phyloP scores from a whole-genome alignment of 2,329 filamentous ascomycete species.

The Orbilia javanica region DNA sequence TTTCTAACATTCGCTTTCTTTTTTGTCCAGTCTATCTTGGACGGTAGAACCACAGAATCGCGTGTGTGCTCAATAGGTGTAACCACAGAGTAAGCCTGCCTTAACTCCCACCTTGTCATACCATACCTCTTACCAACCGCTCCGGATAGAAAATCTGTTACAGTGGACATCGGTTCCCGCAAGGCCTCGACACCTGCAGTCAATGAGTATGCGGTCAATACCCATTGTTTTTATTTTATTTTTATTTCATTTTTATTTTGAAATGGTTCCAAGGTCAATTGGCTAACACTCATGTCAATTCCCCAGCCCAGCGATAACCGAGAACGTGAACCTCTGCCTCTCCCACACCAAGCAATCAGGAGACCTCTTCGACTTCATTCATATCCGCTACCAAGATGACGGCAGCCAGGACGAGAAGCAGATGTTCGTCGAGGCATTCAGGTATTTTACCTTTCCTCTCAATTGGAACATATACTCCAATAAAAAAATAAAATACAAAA shows the following conservation, averaged over 20 bases:
- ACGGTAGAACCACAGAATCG: slow-evolving; percentile 54
- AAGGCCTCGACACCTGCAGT: slow-evolving; percentile 37
- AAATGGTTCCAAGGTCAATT: slow-evolving; percentile 13
- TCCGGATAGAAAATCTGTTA: slow-evolving; percentile 47
- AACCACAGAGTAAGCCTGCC: slow-evolving; percentile 50
- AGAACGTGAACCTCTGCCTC: slow-evolving; percentile 59
- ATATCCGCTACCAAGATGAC: slow-evolving; percentile 62
- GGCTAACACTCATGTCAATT: slow-evolving; percentile 36
- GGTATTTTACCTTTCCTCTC: slow-evolving; percentile 46
- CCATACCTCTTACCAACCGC: slow-evolving; percentile 8
- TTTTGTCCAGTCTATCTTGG: slow-evolving; percentile 43
- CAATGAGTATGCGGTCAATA: slow-evolving; percentile 43
- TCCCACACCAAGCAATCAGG: slow-evolving; percentile 58
- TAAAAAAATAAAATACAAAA: slow-evolving; percentile 8
- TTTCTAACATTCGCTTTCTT: background rate
- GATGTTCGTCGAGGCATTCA: slow-evolving; percentile 61
- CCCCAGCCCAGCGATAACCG: slow-evolving; percentile 50
- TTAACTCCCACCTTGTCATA: background rate
- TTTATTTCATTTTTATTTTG: background rate
- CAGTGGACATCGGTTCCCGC: slow-evolving; percentile 47
- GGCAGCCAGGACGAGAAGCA: slow-evolving; percentile 61
- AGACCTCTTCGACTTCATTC: slow-evolving; percentile 61
- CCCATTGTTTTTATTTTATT: background rate
- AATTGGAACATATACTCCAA: background rate
- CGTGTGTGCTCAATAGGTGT: slow-evolving; percentile 57